Base-by-base conservation (phyloP, 2,329 filamentous ascomycete genomes). In the Talaromyces rugulosus region DNA sequence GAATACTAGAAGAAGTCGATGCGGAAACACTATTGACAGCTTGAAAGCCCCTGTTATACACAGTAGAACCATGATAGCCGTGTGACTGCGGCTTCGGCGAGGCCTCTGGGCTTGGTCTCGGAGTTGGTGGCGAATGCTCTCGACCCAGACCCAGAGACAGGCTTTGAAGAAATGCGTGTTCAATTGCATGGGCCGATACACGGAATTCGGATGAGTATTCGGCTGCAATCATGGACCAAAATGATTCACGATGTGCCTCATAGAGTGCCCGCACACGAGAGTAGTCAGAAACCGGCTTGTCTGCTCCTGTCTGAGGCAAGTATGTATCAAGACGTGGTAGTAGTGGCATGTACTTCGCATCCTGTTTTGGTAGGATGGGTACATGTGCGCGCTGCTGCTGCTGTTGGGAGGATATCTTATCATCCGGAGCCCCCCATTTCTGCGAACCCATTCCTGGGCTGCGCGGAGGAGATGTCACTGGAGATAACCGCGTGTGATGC, bases 201-300 rank as follows among this genome's bases (percentile, higher is more conserved):
- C 31, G 42, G 5, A 42, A 44, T 6, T 64, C 62, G n/a, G 61
- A 64, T 8, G 69, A 67, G 70, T 93, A 93, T 69, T 92, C 89
- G 30, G 84, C 79, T 33, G 89, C 89, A 40, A 94, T 83, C 55
- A 84, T 82, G 36, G 84, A 81, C 90, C 90, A 94, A 78, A 94
- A 93, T 8, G 85, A 83, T 57, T 83, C 80, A 51, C 89, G 86
- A 75, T 91, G 89, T 7, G 84, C 79, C 58, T 87, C 83, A 75
- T 93, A 93, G 67, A 92, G 85, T 63, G 84, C 81, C 55, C 86
- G 84, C 28, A 94, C 86, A 55, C 89, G 87, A 31, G 83, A 79
- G 69, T 87, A 82, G 73, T 91, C 87, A 65, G 89, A 81, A 56
- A 30, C 52, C 4, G 50, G 44, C 23, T 57, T 69, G 31, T 66